Conservation (phyloP, 176 grass and related monocot genomes). For the Phoenix dactylifera region DNA sequence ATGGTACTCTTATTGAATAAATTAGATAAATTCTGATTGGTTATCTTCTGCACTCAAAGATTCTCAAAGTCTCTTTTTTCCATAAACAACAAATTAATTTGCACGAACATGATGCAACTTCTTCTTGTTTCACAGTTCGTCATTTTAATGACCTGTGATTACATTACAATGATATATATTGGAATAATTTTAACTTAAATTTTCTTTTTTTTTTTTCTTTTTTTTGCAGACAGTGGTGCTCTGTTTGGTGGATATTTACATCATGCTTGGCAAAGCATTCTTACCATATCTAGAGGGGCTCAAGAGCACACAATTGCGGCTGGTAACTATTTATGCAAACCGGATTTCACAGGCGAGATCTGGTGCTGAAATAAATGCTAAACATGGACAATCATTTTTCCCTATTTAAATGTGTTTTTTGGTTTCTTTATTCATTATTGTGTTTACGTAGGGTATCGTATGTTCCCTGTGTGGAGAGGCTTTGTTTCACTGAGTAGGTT, state of each 20-base stretch:
- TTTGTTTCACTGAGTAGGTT: neutral
- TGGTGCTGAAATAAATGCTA: slow-evolving; percentile 40
- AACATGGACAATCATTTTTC: slow-evolving; percentile 39
- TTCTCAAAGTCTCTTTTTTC: too few species aligned
- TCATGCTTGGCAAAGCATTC: slow-evolving; percentile 86
- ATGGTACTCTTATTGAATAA: too few species aligned
- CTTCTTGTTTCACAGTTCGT: too few species aligned
- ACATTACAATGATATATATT: neutral
- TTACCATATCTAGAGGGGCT: slow-evolving; percentile 77
- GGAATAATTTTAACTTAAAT: too few species aligned
- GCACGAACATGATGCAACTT: too few species aligned
- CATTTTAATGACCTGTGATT: too few species aligned
- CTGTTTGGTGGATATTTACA: slow-evolving; percentile 96
- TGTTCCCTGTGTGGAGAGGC: slow-evolving; percentile 7
- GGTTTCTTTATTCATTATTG: slow-evolving; percentile 42
- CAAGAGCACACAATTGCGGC: slow-evolving; percentile 74
- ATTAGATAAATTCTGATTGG: too few species aligned
- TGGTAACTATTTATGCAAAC: slow-evolving; percentile 92
- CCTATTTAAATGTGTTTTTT: slow-evolving; percentile 30
- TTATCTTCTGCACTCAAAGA: too few species aligned
- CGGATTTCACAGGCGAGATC: slow-evolving; percentile 80
- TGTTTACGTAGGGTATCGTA: slow-evolving; percentile 46
- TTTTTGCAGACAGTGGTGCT: slow-evolving; percentile 72
- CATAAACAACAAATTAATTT: too few species aligned
- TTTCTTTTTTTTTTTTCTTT: neutral